phyloP scores from a whole-genome alignment of 108 stramenopile species.

The Nitzschia inconspicua region DNA sequence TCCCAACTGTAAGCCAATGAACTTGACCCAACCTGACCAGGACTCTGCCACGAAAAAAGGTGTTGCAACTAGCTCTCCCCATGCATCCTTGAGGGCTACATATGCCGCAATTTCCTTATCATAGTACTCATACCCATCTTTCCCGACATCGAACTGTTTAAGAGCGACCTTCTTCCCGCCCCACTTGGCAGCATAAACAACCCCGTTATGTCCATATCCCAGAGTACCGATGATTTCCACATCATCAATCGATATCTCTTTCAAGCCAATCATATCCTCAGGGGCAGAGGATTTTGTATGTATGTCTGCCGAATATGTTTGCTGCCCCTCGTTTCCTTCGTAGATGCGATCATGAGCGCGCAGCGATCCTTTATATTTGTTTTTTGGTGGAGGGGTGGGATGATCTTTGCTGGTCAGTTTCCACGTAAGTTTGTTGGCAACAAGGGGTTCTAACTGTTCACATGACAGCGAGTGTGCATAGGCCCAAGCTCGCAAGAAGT shows the following conservation, averaged over 20 bases:
- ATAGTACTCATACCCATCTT: not conserved
- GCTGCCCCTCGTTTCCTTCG: no score
- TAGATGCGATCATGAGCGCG: no score
- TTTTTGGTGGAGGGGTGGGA: no score
- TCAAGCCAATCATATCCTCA: no score
- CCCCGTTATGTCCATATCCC: slow-evolving; percentile 3
- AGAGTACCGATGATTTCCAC: slow-evolving; percentile 1
- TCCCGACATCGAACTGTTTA: slow-evolving; percentile 7
- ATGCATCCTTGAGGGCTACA: not conserved
- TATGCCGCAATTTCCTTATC: not conserved
- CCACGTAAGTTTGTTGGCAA: no score
- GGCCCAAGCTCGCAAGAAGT: not conserved
- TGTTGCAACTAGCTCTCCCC: not conserved
- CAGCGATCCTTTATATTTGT: no score
- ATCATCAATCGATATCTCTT: slow-evolving; percentile 1
- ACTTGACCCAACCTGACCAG: not conserved
- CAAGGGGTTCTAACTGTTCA: not conserved
- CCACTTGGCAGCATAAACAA: not conserved
- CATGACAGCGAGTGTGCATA: not conserved
- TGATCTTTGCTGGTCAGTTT: no score
- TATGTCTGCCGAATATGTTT: no score
- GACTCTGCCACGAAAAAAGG: slow-evolving; percentile 1
- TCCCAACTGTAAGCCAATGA: slow-evolving; percentile 5
- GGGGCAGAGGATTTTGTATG: no score
- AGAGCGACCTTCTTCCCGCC: not conserved